Conservation (phyloP, 495 filamentous ascomycete genomes). For the Talaromyces thailandensis region DNA sequence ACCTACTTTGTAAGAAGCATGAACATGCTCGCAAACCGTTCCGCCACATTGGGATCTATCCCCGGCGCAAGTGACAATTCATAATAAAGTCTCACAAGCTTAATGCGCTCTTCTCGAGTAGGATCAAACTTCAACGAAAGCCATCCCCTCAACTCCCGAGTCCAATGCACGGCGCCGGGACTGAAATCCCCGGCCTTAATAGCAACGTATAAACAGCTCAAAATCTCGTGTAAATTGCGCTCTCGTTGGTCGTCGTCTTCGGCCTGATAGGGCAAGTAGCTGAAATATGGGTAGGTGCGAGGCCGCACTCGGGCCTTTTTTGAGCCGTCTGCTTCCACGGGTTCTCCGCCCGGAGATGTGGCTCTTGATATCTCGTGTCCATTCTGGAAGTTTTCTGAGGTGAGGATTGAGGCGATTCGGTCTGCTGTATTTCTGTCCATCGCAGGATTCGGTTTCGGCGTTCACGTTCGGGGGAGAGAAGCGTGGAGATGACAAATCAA, state of each 20-base stretch:
- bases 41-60: slow-evolving; percentile 68
- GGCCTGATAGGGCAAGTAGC: slow-evolving; percentile 76
- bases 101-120: slow-evolving; percentile 68
- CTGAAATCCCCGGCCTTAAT: slow-evolving; percentile 89
- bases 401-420: slow-evolving; percentile 27
- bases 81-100: slow-evolving; percentile 85
- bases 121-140: slow-evolving; percentile 94
- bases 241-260: slow-evolving; percentile 70
- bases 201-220: slow-evolving; percentile 86
- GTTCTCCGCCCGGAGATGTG: slow-evolving; percentile 58
- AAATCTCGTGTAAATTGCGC: slow-evolving; percentile 67
- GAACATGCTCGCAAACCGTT: slow-evolving; percentile 95
- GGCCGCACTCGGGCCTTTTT: slow-evolving; percentile 66
- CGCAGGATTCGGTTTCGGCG: slow-evolving; percentile 10
- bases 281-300: slow-evolving; percentile 85
- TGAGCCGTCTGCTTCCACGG: slow-evolving; percentile 39
- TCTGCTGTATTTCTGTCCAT: slow-evolving; percentile 29
- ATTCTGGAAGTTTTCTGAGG: slow-evolving; percentile 39
- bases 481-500: background rate
- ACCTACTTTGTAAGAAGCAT: slow-evolving; percentile 83
- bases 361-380: slow-evolving; percentile 49
- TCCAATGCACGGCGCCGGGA: slow-evolving; percentile 93
- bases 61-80: slow-evolving; percentile 88
- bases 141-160: slow-evolving; percentile 91
- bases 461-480: background rate